Evolutionary conservation across 768 basidiomycete genomes (phyloP).

Genomic region (Rhizopogon vesiculosus): DNA sequence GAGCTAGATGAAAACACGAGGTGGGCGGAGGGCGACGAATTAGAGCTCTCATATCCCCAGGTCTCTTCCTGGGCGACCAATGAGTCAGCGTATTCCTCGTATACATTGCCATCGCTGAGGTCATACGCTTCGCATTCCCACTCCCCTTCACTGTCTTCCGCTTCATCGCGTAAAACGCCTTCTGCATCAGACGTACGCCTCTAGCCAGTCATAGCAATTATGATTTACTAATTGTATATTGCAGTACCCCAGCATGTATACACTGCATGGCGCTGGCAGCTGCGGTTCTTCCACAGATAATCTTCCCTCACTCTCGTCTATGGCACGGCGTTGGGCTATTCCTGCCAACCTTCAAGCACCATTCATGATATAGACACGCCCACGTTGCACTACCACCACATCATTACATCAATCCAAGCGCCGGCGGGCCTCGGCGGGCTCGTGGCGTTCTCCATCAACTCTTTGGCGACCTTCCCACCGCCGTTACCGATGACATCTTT

Average conservation of each 20-base stretch:
- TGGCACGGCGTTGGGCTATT: constrained; percentile 33
- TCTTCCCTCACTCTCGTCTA: constrained; percentile 28
- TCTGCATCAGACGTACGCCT: constrained; percentile 22
- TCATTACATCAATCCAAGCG: neutral
- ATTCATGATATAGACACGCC: constrained; percentile 27
- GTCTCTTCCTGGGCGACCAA: constrained; percentile 23
- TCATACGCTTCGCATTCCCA: constrained; percentile 22
- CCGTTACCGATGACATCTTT: neutral
- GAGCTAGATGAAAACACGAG: constrained; percentile 13
- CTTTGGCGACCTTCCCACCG: neutral
- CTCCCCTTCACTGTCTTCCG: constrained; percentile 22
- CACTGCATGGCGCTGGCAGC: constrained; percentile 19
- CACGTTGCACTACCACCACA: constrained; percentile 3
- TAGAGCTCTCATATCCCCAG: constrained; percentile 14
- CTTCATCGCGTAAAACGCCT: constrained; percentile 21
- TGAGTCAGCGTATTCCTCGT: constrained; percentile 19
- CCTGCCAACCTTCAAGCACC: constrained; percentile 27
- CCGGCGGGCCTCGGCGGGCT: neutral
- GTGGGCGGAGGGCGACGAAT: constrained; percentile 21
- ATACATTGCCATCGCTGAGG: constrained; percentile 24
- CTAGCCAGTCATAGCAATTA: neutral
- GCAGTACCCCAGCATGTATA: constrained; percentile 20
- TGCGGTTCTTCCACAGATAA: constrained; percentile 28
- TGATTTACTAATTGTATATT: neutral
- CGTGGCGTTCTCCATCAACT: neutral